These are phyloP conservation scores for Zygosaccharomyces pseudorouxii DNA, from an alignment of 805 yeast genomes.

Conservation along the genomic window DNA sequence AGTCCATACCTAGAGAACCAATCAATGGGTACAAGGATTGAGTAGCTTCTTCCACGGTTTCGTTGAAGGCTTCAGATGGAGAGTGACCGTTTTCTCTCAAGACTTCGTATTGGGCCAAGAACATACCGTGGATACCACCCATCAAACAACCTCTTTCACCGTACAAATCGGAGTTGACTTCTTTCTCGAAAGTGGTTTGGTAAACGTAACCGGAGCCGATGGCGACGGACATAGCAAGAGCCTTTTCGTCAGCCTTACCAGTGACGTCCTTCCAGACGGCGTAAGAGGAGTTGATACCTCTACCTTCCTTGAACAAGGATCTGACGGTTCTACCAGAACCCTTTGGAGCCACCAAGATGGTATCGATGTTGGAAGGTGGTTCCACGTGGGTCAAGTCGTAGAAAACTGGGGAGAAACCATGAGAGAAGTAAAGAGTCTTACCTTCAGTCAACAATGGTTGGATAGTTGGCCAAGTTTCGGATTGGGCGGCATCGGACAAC, in stretches of 20 bases:
- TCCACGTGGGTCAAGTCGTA: constrained; percentile 94
- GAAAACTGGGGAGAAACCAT: constrained; percentile 99
- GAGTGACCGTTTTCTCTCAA: constrained; percentile 99
- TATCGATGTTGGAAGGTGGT: constrained; percentile 92
- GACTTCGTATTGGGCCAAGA: constrained; percentile 99
- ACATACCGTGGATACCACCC: constrained; percentile 99
- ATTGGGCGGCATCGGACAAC: constrained; percentile 98
- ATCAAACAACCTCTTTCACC: constrained; percentile 99
- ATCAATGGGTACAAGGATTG: constrained; percentile 98
- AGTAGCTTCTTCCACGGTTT: constrained; percentile 99
- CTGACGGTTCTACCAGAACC: constrained; percentile 99
- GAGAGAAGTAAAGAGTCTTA: constrained; percentile 97
- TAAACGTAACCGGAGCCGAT: constrained; percentile 99
- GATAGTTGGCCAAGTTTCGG: constrained; percentile 90
- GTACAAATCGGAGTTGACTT: constrained; percentile 97
- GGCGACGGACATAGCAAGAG: constrained; percentile 97
- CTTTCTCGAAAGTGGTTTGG: constrained; percentile 99
- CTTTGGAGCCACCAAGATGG: constrained; percentile 98
- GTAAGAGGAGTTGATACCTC: constrained; percentile 99
- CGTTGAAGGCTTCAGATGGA: constrained; percentile 99
- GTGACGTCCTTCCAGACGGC: constrained; percentile 99
- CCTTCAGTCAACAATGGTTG: constrained; percentile 93
- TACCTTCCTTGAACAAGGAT: constrained; percentile 98
- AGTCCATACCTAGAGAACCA: constrained; percentile 99
- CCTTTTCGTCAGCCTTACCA: constrained; percentile 99